Percentiles rank a stretch among this genome's conserved stretches.
Conservation (phyloP, 2,329 filamentous ascomycete genomes). For the Neofusicoccum parvum region DNA sequence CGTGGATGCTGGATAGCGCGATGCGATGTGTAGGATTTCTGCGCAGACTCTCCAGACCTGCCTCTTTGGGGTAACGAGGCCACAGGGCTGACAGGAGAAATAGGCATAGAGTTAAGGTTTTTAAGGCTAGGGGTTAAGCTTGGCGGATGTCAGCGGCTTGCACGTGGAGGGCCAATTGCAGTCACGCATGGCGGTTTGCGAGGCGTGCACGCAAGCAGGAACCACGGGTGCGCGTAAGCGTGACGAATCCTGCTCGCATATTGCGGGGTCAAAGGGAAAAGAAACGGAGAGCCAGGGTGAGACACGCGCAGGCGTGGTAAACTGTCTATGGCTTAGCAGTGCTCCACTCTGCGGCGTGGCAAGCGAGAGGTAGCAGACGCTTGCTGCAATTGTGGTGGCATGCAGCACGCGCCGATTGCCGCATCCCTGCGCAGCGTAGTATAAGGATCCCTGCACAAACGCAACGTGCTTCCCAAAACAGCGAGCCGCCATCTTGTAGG, state of each 20-base stretch:
- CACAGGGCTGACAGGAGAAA: neutral
- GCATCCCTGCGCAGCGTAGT: constrained; percentile 9
- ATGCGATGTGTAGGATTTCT: neutral
- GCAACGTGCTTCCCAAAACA: neutral
- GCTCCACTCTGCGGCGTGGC: neutral
- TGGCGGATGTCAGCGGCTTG: neutral
- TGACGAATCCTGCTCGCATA: too few species aligned
- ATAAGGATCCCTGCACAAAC: neutral
- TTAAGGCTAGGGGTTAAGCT: neutral
- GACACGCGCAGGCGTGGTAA: too few species aligned
- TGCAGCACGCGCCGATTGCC: neutral
- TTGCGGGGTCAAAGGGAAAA: too few species aligned
- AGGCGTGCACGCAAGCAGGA: neutral
- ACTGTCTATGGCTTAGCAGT: too few species aligned
- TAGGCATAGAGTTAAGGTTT: constrained; percentile 2
- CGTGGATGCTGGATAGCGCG: neutral
- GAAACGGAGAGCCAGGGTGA: too few species aligned
- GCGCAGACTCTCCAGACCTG: neutral
- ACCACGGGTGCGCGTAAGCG: too few species aligned
- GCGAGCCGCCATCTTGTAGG: neutral
- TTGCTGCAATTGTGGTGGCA: neutral
- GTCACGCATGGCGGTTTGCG: neutral
- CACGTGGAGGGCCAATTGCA: neutral
- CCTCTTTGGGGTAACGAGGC: neutral
- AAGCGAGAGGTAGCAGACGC: neutral